Conservation (phyloP, 352 stramenopile species). For the Pythium rhizo-oryzae region DNA sequence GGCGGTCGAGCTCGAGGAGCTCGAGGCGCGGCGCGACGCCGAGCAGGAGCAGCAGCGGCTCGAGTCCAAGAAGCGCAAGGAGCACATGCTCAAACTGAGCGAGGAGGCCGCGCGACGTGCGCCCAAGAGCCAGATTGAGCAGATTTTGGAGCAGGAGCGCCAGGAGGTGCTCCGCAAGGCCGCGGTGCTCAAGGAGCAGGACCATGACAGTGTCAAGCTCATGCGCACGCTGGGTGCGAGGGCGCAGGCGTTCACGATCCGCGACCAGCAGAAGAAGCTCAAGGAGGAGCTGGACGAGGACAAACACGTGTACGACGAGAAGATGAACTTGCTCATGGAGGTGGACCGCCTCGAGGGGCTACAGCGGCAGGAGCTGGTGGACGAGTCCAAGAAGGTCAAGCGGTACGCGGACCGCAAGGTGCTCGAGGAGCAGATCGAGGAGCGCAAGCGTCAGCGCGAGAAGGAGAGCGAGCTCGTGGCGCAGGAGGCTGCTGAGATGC, state of each 20-base stretch:
- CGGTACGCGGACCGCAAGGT: slow-evolving; percentile 83
- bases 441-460: slow-evolving; percentile 53
- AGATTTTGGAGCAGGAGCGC: slow-evolving; percentile 75
- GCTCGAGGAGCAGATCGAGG: slow-evolving; percentile 87
- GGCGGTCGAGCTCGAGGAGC: slow-evolving; percentile 47
- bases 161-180: slow-evolving; percentile 58
- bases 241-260: slow-evolving; percentile 94
- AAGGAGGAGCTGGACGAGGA: slow-evolving; percentile 66
- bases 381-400: slow-evolving; percentile 90
- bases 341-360: slow-evolving; percentile 93
- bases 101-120: slow-evolving; percentile 62
- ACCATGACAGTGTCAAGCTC: slow-evolving; percentile 93
- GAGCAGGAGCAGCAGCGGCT: slow-evolving; percentile 60
- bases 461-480: slow-evolving; percentile 43
- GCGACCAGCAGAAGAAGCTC: slow-evolving; percentile 90
- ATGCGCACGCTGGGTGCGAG: slow-evolving; percentile 92
- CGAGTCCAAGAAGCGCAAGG: slow-evolving; percentile 72
- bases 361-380: slow-evolving; percentile 87
- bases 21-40: slow-evolving; percentile 56
- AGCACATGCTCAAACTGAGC: slow-evolving; percentile 76
- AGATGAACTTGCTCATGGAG: slow-evolving; percentile 96
- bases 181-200: slow-evolving; percentile 66
- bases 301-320: slow-evolving; percentile 91
- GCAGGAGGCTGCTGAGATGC: slow-evolving; percentile 90
- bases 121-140: slow-evolving; percentile 79